Evolutionary conservation across 768 basidiomycete species (phyloP), one percentile per base, ranked within the genome.

Genomic region (Xerocomus potaroensis): DNA sequence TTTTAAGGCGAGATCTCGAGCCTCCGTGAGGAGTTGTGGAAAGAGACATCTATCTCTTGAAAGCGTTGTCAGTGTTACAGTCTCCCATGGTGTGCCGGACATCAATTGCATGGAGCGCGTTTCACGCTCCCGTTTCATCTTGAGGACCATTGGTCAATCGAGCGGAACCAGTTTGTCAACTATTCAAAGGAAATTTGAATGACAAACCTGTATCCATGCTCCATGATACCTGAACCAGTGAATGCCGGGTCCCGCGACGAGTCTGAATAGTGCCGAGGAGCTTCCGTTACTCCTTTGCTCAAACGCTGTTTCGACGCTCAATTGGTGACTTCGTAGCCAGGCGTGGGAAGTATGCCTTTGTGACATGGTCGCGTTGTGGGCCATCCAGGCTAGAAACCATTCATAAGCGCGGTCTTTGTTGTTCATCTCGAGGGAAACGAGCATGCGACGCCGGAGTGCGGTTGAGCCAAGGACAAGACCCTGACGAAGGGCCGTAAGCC

Each of bases 371-470:
- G 79, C 72, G 39, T 89, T 84, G 40, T 78, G 77, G 7, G 92
- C 81, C 88, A 98, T 90, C 95, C 96, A 99, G 41, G 85, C 74
- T 33, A 99, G 80, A 66, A 98, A 94, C 93, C 96, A 98, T 37
- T 91, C 87, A 65, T 98, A 98, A 8, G 94, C 76, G 30, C 79
- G 85, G 66, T 99, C 96, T 61, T 91, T 93, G 63, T 93, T 95
- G 51, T 89, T 91, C 56, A 99, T 91, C 70, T 99, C 96, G 43
- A 98, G 79, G 12, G 91, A 85, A 30, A 98, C 93, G 43, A 98
- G 83, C 74, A 99, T 78, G 32, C 95, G 82, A 26, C 96, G 77
- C 40, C 87, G 91, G 43, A 94, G 81, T 32, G 88, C 77, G 7
- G 78, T 81, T 5, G 86, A 78, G 22, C 82, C 87, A 16, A 88